These are phyloP conservation scores for Coemansia sp. DNA, from an alignment of 192 early-diverging fungal species.

Conservation along the genomic window DNA sequence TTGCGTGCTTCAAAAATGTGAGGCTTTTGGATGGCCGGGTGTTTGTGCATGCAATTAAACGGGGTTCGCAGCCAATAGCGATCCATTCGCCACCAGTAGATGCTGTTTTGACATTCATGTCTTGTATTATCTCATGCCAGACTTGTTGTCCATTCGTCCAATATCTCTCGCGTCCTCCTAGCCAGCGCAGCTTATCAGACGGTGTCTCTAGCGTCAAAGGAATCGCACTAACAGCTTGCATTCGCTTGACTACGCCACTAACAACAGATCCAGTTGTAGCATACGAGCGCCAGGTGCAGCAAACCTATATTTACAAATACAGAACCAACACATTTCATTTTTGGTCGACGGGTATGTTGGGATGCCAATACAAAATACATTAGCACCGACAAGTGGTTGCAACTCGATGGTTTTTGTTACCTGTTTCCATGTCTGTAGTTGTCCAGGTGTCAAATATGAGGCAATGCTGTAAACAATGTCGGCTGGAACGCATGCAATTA, in stretches of 20 bases:
- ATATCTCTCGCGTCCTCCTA: conserved; percentile 13
- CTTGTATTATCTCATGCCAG: neutral
- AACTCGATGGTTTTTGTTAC: no score
- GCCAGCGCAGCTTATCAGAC: conserved; percentile 7
- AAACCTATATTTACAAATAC: neutral
- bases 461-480: conserved; percentile 13
- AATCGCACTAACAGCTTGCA: neutral
- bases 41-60: conserved; percentile 4
- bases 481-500: conserved; percentile 11
- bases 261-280: conserved; percentile 8
- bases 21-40: neutral
- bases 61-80: conserved; percentile 11
- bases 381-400: no score
- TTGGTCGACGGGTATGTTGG: no score
- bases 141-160: conserved; percentile 11
- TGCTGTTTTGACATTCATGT: conserved; percentile 5
- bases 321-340: no score
- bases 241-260: conserved; percentile 4
- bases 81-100: conserved; percentile 13
- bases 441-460: neutral
- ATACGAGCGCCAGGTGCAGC: conserved; percentile 20
- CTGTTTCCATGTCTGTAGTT: neutral
- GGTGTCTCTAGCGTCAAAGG: neutral
- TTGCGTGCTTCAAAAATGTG: conserved; percentile 4
- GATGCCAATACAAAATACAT: no score